phyloP scores from a whole-genome alignment of 352 stramenopile species.

The Thalassiosira mediterranea region DNA sequence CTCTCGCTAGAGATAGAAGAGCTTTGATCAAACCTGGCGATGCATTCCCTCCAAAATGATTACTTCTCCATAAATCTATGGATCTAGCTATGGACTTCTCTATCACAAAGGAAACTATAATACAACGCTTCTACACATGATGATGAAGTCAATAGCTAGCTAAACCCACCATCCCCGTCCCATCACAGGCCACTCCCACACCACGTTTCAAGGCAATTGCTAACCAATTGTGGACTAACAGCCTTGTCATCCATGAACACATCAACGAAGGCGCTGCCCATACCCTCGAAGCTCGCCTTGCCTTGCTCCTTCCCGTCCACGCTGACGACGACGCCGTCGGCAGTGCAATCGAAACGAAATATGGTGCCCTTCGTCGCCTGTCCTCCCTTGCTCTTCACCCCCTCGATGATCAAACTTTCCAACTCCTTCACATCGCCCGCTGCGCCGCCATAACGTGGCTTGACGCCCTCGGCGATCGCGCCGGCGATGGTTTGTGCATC shows the following conservation, averaged over 20 bases:
- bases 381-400: slow-evolving; percentile 54
- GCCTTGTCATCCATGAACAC: slow-evolving; percentile 77
- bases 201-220: slow-evolving; percentile 62
- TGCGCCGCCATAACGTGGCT: slow-evolving; percentile 47
- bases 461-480: slow-evolving; percentile 69
- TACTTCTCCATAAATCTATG: too few relatives aligned
- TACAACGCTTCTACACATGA: slow-evolving; percentile 11
- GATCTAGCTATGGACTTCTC: too few relatives aligned
- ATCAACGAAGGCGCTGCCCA: slow-evolving; percentile 69
- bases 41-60: not conserved
- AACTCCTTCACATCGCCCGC: slow-evolving; percentile 54
- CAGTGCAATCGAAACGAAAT: slow-evolving; percentile 69
- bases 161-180: not conserved
- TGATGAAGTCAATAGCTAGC: not conserved
- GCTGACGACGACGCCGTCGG: slow-evolving; percentile 42
- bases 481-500: slow-evolving; percentile 69
- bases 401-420: slow-evolving; percentile 63
- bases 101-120: too few relatives aligned
- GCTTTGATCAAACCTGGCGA: too few relatives aligned
- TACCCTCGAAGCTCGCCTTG: slow-evolving; percentile 25
- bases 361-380: slow-evolving; percentile 61
- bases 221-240: slow-evolving; percentile 57
- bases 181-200: slow-evolving; percentile 18
- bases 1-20: too few relatives aligned
- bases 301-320: slow-evolving; percentile 69